These are phyloP conservation scores for Leccinum variicolor DNA, from an alignment of 768 basidiomycete genomes.

Conservation along the genomic window DNA sequence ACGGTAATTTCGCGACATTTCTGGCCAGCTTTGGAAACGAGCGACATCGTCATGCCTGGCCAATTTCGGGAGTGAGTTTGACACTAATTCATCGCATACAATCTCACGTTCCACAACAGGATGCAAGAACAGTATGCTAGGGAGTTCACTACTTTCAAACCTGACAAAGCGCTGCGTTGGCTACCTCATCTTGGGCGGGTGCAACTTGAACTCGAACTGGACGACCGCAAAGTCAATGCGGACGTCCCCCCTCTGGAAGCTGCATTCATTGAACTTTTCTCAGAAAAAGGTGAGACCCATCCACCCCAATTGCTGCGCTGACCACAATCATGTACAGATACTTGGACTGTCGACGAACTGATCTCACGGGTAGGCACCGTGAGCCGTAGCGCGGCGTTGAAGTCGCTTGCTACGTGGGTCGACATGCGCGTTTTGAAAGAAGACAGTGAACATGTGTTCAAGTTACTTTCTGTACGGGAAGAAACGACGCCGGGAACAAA, in stretches of 20 bases:
- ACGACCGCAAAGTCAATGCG: slow-evolving; percentile 71
- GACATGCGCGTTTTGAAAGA: slow-evolving; percentile 79
- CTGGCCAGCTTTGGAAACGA: slow-evolving; percentile 85
- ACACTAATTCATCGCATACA: neutral
- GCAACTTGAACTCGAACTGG: slow-evolving; percentile 73
- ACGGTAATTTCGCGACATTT: slow-evolving; percentile 92
- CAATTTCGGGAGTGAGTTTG: slow-evolving; percentile 70
- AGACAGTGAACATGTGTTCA: slow-evolving; percentile 55
- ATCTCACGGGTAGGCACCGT: slow-evolving; percentile 59
- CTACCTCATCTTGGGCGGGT: slow-evolving; percentile 87
- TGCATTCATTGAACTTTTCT: slow-evolving; percentile 85
- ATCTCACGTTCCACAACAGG: slow-evolving; percentile 35
- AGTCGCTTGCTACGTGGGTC: slow-evolving; percentile 80
- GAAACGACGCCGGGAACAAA: slow-evolving; percentile 33
- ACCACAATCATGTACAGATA: slow-evolving; percentile 37
- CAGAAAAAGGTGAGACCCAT: slow-evolving; percentile 50
- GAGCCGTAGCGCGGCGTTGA: slow-evolving; percentile 61
- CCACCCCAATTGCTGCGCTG: neutral
- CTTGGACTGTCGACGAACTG: slow-evolving; percentile 72
- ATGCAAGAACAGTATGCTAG: slow-evolving; percentile 73
- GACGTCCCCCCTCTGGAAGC: slow-evolving; percentile 89
- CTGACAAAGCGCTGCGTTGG: slow-evolving; percentile 90
- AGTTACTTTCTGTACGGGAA: slow-evolving; percentile 61
- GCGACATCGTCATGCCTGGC: slow-evolving; percentile 76
- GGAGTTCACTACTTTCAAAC: slow-evolving; percentile 81